Conservation (phyloP, 805 yeast genomes). For the Naumovozyma baii region DNA sequence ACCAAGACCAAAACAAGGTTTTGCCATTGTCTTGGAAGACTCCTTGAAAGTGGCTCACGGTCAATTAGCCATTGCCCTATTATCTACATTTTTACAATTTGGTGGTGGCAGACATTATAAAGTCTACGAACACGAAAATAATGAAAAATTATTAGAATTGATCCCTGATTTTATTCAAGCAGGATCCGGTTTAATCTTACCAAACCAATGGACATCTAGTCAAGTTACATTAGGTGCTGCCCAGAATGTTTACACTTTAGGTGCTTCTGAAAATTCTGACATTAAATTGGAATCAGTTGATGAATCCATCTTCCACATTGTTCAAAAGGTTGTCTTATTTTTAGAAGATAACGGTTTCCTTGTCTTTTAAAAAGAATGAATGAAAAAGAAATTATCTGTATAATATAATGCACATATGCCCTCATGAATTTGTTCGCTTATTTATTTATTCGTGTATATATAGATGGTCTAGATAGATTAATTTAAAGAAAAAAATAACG, state of each 20-base stretch:
- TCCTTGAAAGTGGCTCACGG: slow-evolving; percentile 49
- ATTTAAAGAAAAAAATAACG: too few species aligned
- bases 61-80: slow-evolving; percentile 71
- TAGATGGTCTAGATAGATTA: not conserved
- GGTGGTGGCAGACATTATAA: slow-evolving; percentile 71
- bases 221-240: not conserved
- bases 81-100: slow-evolving; percentile 83
- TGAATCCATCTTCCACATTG: slow-evolving; percentile 55
- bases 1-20: slow-evolving; percentile 84
- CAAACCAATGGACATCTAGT: slow-evolving; percentile 22
- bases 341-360: slow-evolving; percentile 73
- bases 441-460: not conserved
- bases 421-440: not conserved
- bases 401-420: not conserved
- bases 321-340: slow-evolving; percentile 60
- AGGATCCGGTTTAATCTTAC: slow-evolving; percentile 84
- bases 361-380: slow-evolving; percentile 16
- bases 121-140: slow-evolving; percentile 40
- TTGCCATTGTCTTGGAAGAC: slow-evolving; percentile 61
- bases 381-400: not conserved
- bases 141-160: slow-evolving; percentile 58
- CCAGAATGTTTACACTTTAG: slow-evolving; percentile 35
- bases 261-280: slow-evolving; percentile 45
- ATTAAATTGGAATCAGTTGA: slow-evolving; percentile 46
- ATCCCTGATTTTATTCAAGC: slow-evolving; percentile 43